Conservation (phyloP, 495 filamentous ascomycete genomes). For the Letharia lupina region DNA sequence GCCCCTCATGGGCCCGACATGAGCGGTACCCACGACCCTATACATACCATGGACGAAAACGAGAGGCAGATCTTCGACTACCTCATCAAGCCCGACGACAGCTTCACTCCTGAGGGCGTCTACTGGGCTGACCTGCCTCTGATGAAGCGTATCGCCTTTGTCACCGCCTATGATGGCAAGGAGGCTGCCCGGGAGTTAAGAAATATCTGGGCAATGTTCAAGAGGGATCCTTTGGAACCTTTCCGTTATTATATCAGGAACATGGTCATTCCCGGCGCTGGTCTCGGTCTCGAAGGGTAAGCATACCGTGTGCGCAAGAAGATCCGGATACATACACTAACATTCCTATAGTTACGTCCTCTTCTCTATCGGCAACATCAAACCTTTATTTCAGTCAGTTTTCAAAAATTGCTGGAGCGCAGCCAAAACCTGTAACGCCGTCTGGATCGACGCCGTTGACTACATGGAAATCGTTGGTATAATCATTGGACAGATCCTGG, state of each 20-base stretch:
- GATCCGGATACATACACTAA: background rate
- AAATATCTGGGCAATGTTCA: slow-evolving; percentile 66
- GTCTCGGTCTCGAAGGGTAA: slow-evolving; percentile 76
- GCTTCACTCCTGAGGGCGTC: slow-evolving; percentile 64
- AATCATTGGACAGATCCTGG: slow-evolving; percentile 73
- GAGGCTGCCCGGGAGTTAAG: slow-evolving; percentile 59
- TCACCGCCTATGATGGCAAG: slow-evolving; percentile 54
- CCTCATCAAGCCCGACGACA: slow-evolving; percentile 73
- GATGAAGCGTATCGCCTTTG: slow-evolving; percentile 58
- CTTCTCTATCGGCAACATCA: slow-evolving; percentile 87
- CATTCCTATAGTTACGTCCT: slow-evolving; percentile 32
- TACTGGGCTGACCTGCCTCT: slow-evolving; percentile 85
- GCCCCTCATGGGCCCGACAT: slow-evolving; percentile 50
- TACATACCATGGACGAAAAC: slow-evolving; percentile 49
- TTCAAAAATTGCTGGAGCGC: slow-evolving; percentile 69
- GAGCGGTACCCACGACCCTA: slow-evolving; percentile 41
- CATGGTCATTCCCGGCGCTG: slow-evolving; percentile 63
- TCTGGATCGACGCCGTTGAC: slow-evolving; percentile 68
- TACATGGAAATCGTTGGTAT: slow-evolving; percentile 86
- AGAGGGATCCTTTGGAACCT: slow-evolving; percentile 69
- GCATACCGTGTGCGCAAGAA: background rate
- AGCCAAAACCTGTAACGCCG: slow-evolving; percentile 53
- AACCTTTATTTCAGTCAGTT: slow-evolving; percentile 59
- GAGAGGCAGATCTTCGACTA: slow-evolving; percentile 66
- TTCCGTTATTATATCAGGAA: slow-evolving; percentile 77